Conservation (phyloP, 2,329 filamentous ascomycete species). For the Lecanicillium sp. region DNA sequence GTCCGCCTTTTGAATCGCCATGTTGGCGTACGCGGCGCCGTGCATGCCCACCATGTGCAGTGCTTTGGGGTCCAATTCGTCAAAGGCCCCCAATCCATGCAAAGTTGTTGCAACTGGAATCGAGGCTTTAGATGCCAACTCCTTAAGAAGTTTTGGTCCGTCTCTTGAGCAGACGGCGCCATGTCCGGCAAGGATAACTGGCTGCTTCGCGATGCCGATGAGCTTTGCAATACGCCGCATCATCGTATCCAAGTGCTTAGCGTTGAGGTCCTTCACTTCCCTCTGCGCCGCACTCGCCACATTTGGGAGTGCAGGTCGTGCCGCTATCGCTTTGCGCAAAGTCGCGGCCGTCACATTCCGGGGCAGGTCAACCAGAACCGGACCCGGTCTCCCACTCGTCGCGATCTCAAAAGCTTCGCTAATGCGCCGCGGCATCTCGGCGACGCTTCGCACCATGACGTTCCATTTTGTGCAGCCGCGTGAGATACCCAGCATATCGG, state of each 20-base stretch:
- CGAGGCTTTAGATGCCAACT: conserved; percentile 81
- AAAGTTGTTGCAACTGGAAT: conserved; percentile 96
- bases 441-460: conserved; percentile 93
- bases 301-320: conserved; percentile 64
- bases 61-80: conserved; percentile 89
- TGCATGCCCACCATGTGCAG: conserved; percentile 99
- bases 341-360: conserved; percentile 91
- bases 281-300: conserved; percentile 81
- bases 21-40: conserved; percentile 92
- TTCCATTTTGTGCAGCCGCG: conserved; percentile 98
- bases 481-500: conserved; percentile 88
- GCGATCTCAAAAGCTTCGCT: conserved; percentile 99
- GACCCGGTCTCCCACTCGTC: conserved; percentile 84
- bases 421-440: conserved; percentile 85
- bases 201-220: conserved; percentile 86
- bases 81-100: conserved; percentile 84
- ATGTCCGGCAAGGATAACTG: conserved; percentile 89
- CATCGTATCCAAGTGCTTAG: conserved; percentile 65
- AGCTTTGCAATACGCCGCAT: conserved; percentile 73
- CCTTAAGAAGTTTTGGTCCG: conserved; percentile 71
- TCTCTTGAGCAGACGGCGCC: conserved; percentile 76
- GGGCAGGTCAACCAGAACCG: conserved; percentile 89
- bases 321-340: conserved; percentile 76
- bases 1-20: conserved; percentile 95
- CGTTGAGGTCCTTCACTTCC: conserved; percentile 66